Evolutionary conservation across 768 basidiomycete genomes (phyloP).

Genomic region (Symmetrospora coprosmae): DNA sequence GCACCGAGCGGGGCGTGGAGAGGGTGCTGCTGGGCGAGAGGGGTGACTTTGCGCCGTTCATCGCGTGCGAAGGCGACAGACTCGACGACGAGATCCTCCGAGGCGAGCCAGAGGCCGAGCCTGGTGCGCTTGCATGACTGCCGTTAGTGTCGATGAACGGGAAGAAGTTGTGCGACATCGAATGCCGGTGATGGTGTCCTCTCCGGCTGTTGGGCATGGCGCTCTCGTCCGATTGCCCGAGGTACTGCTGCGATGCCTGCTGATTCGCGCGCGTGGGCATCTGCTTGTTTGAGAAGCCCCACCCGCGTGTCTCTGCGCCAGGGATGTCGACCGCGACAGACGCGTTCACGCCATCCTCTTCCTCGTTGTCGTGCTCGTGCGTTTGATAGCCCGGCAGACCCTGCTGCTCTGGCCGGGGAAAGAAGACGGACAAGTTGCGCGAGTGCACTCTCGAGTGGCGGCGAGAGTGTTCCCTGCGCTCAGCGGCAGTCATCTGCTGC

Average conservation of each 20-base stretch:
- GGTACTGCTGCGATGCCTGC: not conserved
- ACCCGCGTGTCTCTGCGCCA: conserved; percentile 4
- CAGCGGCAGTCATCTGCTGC: not conserved
- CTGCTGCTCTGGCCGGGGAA: conserved; percentile 29
- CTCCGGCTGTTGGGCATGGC: conserved; percentile 9
- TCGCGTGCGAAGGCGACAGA: not conserved
- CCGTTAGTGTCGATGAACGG: conserved; percentile 24
- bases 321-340: conserved; percentile 5
- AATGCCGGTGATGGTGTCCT: conserved; percentile 33
- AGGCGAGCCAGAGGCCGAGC: not conserved
- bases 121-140: not conserved
- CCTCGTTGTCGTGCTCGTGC: not conserved
- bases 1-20: conserved; percentile 1
- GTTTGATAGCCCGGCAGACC: conserved; percentile 9
- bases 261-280: not conserved
- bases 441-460: conserved; percentile 31
- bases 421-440: conserved; percentile 33
- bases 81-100: not conserved
- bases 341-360: not conserved
- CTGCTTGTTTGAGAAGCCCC: conserved; percentile 2
- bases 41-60: not conserved
- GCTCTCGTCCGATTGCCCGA: not conserved
- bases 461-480: conserved; percentile 21
- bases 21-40: conserved; percentile 5
- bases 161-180: conserved; percentile 32